These are phyloP conservation scores for Cardamine resedifolia DNA, from an alignment of 345 rosid genomes.

Conservation along the genomic window DNA sequence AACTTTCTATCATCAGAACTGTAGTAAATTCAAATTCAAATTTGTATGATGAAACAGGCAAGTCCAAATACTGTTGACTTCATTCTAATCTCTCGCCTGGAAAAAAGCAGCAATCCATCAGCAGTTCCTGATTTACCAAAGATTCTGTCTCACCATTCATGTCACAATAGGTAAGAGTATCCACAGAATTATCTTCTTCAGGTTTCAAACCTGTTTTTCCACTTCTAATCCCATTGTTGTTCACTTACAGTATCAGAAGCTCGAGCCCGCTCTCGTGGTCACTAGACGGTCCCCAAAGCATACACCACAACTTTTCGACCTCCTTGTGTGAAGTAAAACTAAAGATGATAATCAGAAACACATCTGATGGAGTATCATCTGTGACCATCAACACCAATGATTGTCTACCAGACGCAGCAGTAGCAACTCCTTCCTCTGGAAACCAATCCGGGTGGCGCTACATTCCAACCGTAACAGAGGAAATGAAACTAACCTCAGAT, in stretches of 20 bases:
- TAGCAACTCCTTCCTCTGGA: constrained; percentile 36
- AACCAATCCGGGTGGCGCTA: constrained; percentile 70
- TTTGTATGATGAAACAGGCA: constrained; percentile 48
- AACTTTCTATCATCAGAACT: constrained; percentile 21
- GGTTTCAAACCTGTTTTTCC: constrained; percentile 6
- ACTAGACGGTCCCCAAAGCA: constrained; percentile 59
- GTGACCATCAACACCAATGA: constrained; percentile 53
- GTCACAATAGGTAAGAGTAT: constrained; percentile 67
- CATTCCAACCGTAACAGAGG: constrained; percentile 42
- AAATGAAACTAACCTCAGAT: constrained; percentile 53
- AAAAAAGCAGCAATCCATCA: constrained; percentile 38
- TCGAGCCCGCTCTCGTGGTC: constrained; percentile 73
- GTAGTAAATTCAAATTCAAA: neutral
- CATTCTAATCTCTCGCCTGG: constrained; percentile 56
- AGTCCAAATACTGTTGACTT: constrained; percentile 61
- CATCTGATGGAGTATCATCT: constrained; percentile 48
- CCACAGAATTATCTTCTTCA: neutral
- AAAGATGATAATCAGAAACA: constrained; percentile 67
- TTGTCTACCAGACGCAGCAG: constrained; percentile 39
- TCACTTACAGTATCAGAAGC: constrained; percentile 55
- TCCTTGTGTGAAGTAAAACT: constrained; percentile 62
- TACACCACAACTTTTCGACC: constrained; percentile 60
- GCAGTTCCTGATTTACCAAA: constrained; percentile 45
- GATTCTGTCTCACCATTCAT: constrained; percentile 74
- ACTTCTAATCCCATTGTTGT: neutral